Evolutionary conservation across 139 green algal species (phyloP).

Genomic region (Auxenochlorella pyrenoidosa): DNA sequence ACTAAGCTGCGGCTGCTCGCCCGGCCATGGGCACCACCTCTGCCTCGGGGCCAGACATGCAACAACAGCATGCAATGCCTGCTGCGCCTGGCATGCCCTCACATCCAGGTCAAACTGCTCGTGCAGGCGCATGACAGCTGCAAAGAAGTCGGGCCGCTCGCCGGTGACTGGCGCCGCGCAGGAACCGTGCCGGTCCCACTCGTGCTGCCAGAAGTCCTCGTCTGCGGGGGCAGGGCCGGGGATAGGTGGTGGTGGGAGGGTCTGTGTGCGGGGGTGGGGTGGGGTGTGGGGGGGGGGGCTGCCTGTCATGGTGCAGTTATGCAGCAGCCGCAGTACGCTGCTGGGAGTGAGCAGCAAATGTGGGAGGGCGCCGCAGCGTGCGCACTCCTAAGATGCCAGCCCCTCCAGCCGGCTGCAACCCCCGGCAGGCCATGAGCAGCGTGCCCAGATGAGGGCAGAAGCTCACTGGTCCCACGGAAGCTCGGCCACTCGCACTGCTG

Average conservation of each 20-base stretch:
- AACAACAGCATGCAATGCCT: neutral
- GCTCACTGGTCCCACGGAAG: constrained; percentile 26
- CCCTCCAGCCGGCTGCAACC: neutral
- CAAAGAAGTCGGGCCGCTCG: constrained; percentile 60
- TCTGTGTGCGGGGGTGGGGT: neutral
- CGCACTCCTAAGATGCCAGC: too few relatives aligned
- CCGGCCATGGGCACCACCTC: neutral
- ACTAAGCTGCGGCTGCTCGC: too few relatives aligned
- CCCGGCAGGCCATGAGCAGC: neutral
- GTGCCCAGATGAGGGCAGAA: too few relatives aligned
- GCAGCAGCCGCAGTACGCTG: neutral
- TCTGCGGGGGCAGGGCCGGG: neutral
- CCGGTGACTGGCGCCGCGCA: constrained; percentile 52
- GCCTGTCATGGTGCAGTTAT: too few relatives aligned
- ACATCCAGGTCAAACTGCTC: constrained; percentile 52
- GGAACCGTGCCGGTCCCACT: constrained; percentile 72
- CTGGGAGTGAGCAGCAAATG: neutral
- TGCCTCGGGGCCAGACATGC: neutral
- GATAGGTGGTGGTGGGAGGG: neutral
- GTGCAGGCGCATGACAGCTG: constrained; percentile 58
- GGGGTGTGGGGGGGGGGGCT: neutral
- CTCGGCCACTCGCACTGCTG: constrained; percentile 45
- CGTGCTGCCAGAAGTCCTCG: constrained; percentile 66
- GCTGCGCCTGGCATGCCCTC: neutral
- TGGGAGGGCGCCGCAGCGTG: too few relatives aligned